Base-by-base conservation (phyloP, 768 basidiomycete genomes). In the Asterophora lycoperdoides region DNA sequence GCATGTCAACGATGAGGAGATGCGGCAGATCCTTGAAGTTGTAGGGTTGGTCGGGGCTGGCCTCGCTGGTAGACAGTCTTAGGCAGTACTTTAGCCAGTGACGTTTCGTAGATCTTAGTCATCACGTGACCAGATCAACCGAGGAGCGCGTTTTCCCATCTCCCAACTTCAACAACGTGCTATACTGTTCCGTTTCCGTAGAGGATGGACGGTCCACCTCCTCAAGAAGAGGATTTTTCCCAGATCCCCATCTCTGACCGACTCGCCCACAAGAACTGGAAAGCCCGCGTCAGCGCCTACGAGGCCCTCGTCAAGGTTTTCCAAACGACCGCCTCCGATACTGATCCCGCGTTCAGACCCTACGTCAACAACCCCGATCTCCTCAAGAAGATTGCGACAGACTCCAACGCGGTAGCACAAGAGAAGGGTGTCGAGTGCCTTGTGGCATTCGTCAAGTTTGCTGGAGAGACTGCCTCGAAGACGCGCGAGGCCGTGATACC, bases 221-320 rank as follows among this genome's bases (percentile, higher is more conserved):
- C 93, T 43, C 86, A 79, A 60, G 93, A 96, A 73, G 93, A 96
- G 72, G 93, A 98, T 69, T 97, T 94, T 66, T 84, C 84, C 37
- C 62, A 76, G 23, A 76, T 97, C 43, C 72, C 90, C 17, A 77
- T 96, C 40, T 68, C 79, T 10, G 92, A 95, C 56, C 68, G 94
- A 38, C 84, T 95, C 48, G 71, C 80, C 5, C 92, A 97, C 75
- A 98, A 97, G 78, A 95, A 95, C 65, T 99, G 96, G 96, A 98
- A 98, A 70, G 96, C 96, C 49, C 85, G 96, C 57, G 81, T 95
- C 60, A 92, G 83, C 65, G 96, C 81, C 53, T 99, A 98, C 67
- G 89, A 91, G 63, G 69, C 86, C 17, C 80, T 98, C 55, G 81
- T 86, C 72, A 86, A 88, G 68, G 84, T 80, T 49, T 96, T 96